Base-by-base conservation (phyloP, 2,329 filamentous ascomycete species). In the Pseudogymnoascus sp. region DNA sequence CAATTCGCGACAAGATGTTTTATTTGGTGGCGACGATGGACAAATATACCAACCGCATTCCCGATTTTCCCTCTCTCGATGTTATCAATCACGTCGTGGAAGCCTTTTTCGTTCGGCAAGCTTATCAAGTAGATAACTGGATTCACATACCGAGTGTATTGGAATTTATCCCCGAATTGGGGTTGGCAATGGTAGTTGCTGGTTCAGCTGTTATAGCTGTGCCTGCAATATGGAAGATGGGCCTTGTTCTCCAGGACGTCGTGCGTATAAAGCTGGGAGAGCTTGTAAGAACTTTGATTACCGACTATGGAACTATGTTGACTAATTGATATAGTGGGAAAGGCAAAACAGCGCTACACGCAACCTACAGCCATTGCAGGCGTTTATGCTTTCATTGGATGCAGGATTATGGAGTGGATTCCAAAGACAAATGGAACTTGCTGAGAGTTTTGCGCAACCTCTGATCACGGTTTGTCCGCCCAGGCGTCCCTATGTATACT, bases 171-270 rank as follows among this genome's bases (percentile, higher is more conserved):
- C 39, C 39, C 20, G 39, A 43, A 43, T 25, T 43, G 25, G 28
- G 22, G 18, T 25, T 60, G 15, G 58, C 58, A n/a, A 50, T 60
- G 28, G 38, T 60, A 7, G 12, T 30, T n/a, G 37, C 38, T 18
- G 58, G 58, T 9, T 37, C 58, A 22, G 12, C 58, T 8, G 37
- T 30, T 12, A 43, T 60, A 25, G 22, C 58, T 4, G 41, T 39
- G 7, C 58, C 58, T 7, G 12, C 37, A n/a, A 33, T 60, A 39
- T 60, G 58, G 58, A 60, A 60, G 58, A 60, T 60, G 58, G 58
- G 58, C 12, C 18, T 60, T 39, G 58, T 43, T 30, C 38, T 60
- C 7, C 33, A 37, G 12, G 58, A 60, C 12, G 39, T 43, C 20
- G 12, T 43, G 20, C 39, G 39, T 25, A 12, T 43, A 8, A 43